Conservation (phyloP, 116 monocot genomes). For the Phalaenopsis hybrid region DNA sequence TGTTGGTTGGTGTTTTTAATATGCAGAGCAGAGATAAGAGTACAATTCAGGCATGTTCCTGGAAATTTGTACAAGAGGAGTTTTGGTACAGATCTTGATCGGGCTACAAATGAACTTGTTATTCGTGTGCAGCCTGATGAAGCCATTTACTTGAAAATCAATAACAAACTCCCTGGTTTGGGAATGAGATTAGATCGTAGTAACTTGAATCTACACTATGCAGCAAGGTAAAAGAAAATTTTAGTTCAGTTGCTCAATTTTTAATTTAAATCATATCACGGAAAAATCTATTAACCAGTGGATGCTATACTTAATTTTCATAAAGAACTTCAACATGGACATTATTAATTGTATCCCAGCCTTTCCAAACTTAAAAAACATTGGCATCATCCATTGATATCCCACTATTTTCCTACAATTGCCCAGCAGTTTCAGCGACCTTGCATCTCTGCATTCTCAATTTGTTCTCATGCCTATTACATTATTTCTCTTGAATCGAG, state of each 20-base stretch:
- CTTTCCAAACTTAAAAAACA: not conserved
- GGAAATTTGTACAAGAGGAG: conserved; percentile 78
- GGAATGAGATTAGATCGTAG: conserved; percentile 88
- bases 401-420: not conserved
- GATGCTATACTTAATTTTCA: not conserved
- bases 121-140: conserved; percentile 94
- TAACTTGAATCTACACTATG: conserved; percentile 91
- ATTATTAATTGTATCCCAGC: not conserved
- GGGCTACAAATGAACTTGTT: conserved; percentile 89
- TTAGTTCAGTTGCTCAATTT: not conserved
- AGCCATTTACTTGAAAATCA: conserved; percentile 92
- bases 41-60: conserved; percentile 97
- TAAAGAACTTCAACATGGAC: not conserved
- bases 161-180: conserved; percentile 85
- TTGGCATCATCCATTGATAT: not conserved
- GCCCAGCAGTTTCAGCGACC: not conserved
- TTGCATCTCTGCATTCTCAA: not conserved
- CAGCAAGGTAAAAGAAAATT: conserved; percentile 53
- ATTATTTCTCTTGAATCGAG: not conserved
- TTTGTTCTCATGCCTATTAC: not conserved
- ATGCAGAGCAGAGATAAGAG: conserved; percentile 88
- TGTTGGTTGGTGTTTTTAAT: conserved; percentile 7
- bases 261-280: not conserved
- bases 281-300: not conserved
- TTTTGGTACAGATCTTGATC: conserved; percentile 85